phyloP scores from a whole-genome alignment of 148 eudicot species.

The Vaccinium macrocarpon region DNA sequence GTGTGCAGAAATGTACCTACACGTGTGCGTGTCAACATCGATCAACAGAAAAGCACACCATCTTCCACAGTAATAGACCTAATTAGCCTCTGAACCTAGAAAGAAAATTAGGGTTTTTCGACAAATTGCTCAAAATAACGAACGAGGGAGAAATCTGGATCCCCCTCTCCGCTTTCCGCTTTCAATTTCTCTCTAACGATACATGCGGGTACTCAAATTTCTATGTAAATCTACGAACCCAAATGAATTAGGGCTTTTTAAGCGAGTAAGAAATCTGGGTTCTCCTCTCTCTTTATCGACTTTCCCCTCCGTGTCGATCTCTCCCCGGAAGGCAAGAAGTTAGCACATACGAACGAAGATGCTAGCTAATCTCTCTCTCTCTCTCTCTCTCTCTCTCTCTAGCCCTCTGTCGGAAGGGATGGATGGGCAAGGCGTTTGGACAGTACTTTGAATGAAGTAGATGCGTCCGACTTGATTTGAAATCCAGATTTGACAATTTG shows the following conservation, averaged over 20 bases:
- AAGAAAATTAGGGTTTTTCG: slow-evolving; percentile 5
- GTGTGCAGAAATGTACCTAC: not conserved
- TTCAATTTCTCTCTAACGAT: not conserved
- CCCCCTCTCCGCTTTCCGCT: not conserved
- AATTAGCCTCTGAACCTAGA: not conserved
- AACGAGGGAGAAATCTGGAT: slow-evolving; percentile 14
- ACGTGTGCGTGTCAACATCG: not conserved
- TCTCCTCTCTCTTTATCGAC: not conserved
- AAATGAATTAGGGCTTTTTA: not conserved
- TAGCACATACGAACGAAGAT: too few relatives aligned
- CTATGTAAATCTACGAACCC: not conserved
- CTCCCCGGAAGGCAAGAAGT: not conserved
- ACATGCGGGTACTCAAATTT: not conserved
- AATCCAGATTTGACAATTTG: not conserved
- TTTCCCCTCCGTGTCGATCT: not conserved
- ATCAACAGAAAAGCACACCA: slow-evolving; percentile 8
- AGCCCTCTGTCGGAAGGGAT: not conserved
- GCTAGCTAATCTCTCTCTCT: not conserved
- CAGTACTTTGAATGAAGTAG: not conserved
- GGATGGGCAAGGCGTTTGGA: not conserved
- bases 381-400: not conserved
- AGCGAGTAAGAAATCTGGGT: not conserved
- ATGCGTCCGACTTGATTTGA: not conserved
- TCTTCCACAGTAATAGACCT: slow-evolving; percentile 7
- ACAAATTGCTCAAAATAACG: slow-evolving; percentile 1